phyloP scores from a whole-genome alignment of 371 early-diverging fungal species.

The Cokeromyces recurvatus region DNA sequence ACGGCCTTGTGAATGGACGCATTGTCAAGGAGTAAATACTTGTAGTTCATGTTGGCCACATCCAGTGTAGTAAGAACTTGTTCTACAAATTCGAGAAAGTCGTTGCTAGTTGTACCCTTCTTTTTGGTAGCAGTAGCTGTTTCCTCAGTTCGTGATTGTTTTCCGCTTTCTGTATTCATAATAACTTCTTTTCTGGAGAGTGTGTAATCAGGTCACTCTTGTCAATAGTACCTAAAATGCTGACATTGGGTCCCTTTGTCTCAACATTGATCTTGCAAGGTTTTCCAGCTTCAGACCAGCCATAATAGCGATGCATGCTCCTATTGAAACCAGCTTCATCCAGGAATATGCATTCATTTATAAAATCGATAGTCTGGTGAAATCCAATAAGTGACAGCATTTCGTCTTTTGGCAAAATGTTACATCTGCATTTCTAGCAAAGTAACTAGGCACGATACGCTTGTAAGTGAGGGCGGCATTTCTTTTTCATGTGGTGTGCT shows the following conservation, averaged over 20 bases:
- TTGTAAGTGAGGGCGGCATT: conserved; percentile 15
- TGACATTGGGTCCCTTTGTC: too few species aligned
- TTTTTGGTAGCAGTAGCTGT: conserved; percentile 5
- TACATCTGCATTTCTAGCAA: conserved; percentile 14
- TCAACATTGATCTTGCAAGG: too few species aligned
- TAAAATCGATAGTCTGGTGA: conserved; percentile 19
- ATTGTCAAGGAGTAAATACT: too few species aligned
- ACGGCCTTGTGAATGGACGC: conserved; percentile 4
- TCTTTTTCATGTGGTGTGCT: conserved; percentile 4
- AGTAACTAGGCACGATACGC: conserved; percentile 16
- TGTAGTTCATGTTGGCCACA: not conserved
- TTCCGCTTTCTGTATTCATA: conserved; percentile 1
- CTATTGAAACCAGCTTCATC: too few species aligned
- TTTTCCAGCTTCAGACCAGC: too few species aligned
- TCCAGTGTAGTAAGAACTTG: conserved; percentile 7
- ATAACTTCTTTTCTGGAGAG: conserved; percentile 10
- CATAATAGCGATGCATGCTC: too few species aligned
- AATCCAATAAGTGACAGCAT: conserved; percentile 17
- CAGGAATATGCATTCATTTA: conserved; percentile 9
- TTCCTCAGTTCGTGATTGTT: not conserved
- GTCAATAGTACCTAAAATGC: too few species aligned
- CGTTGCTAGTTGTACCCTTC: too few species aligned
- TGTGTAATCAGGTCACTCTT: conserved; percentile 4
- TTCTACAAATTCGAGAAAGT: too few species aligned
- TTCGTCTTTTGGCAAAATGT: conserved; percentile 18